These are phyloP conservation scores for Skeletonema potamos DNA, from an alignment of 108 stramenopile species.

Conservation along the genomic window DNA sequence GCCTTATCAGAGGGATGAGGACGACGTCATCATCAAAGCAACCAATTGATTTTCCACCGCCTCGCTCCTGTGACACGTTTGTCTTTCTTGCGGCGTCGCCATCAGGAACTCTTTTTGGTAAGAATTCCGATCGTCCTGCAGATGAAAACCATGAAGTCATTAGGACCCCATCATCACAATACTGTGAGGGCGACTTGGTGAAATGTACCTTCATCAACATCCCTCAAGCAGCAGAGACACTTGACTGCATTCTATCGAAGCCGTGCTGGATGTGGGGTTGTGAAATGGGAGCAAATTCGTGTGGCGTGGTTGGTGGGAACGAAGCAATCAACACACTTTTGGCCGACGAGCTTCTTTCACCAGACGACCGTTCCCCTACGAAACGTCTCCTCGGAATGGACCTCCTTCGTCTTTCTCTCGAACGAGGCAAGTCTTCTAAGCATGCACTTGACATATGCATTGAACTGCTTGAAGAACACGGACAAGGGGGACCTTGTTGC, in stretches of 20 bases:
- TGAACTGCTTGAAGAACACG: conserved; percentile 47
- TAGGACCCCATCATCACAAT: conserved; percentile 18
- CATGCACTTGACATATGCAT: conserved; percentile 50
- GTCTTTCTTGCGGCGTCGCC: not conserved
- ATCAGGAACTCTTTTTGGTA: conserved; percentile 50
- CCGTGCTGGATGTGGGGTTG: conserved; percentile 69
- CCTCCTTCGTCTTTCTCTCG: conserved; percentile 54
- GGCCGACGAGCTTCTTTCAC: conserved; percentile 1
- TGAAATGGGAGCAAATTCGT: conserved; percentile 59
- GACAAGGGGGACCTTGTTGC: conserved; percentile 71
- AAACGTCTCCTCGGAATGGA: conserved; percentile 58
- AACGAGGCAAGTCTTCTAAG: conserved; percentile 45
- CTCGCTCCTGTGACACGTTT: not conserved
- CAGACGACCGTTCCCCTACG: conserved; percentile 12
- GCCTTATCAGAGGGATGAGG: too few species aligned
- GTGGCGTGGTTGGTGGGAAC: conserved; percentile 59
- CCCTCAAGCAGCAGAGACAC: conserved; percentile 45
- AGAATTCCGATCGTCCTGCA: conserved; percentile 60
- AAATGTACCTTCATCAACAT: conserved; percentile 59
- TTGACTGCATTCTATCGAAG: conserved; percentile 51
- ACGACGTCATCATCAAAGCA: too few species aligned
- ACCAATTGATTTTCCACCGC: too few species aligned
- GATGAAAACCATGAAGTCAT: conserved; percentile 52
- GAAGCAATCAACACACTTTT: conserved; percentile 56
- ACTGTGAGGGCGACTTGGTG: conserved; percentile 1